Evolutionary conservation across 2,329 filamentous ascomycete species (phyloP).

Genomic region (Pseudocercospora cruenta): DNA sequence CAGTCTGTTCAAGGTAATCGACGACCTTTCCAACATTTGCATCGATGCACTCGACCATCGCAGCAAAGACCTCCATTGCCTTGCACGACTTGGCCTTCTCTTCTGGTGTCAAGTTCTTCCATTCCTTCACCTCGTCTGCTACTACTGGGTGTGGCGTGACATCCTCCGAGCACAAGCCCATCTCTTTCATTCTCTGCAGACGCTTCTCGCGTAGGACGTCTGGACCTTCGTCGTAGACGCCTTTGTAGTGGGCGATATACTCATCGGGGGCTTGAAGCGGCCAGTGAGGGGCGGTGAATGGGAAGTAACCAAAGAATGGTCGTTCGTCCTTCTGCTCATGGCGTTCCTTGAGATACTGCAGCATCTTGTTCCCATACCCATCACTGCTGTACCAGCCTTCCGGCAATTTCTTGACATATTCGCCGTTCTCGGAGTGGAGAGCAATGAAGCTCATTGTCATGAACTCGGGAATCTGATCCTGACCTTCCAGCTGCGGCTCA

Average conservation of each 20-base stretch:
- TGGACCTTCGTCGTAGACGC: conserved; percentile 64
- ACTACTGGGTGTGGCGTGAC: conserved; percentile 57
- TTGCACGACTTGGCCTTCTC: conserved; percentile 54
- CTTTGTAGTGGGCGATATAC: conserved; percentile 60
- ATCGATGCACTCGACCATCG: conserved; percentile 67
- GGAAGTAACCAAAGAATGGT: conserved; percentile 64
- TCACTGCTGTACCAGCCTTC: conserved; percentile 45
- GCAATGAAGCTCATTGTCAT: conserved; percentile 49
- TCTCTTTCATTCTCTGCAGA: conserved; percentile 59
- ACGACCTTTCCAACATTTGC: conserved; percentile 63
- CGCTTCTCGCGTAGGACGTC: conserved; percentile 59
- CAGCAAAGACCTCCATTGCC: conserved; percentile 66
- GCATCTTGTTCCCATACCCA: conserved; percentile 46
- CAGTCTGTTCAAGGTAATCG: conserved; percentile 58
- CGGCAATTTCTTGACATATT: conserved; percentile 45
- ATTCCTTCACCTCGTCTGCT: conserved; percentile 53
- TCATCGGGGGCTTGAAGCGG: conserved; percentile 63
- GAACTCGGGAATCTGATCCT: conserved; percentile 44
- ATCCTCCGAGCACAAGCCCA: conserved; percentile 58
- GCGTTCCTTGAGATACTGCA: conserved; percentile 43
- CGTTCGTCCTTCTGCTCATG: conserved; percentile 42
- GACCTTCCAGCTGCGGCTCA: conserved; percentile 49
- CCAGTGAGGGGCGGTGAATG: conserved; percentile 67
- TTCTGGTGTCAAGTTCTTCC: conserved; percentile 52
- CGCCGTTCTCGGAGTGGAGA: conserved; percentile 44